Conservation (phyloP, 306 rosid species). For the Medicago arabica region DNA sequence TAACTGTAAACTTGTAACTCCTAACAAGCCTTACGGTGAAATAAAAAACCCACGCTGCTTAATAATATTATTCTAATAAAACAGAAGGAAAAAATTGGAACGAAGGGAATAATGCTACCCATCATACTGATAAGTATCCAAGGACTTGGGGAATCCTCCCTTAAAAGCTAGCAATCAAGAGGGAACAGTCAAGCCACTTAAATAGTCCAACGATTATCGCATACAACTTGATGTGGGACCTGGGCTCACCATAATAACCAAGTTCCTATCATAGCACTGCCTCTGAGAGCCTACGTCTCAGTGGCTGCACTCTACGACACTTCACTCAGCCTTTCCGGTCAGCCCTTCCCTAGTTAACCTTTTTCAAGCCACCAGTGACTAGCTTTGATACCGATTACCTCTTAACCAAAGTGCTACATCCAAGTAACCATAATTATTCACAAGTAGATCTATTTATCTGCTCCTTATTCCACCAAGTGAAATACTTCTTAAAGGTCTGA, state of each 20-base stretch:
- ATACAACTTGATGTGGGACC: neutral
- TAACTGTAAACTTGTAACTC: constrained; percentile 11
- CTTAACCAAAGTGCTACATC: constrained; percentile 29
- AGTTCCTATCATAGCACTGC: neutral
- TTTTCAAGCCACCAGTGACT: too few species aligned
- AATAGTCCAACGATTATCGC: neutral
- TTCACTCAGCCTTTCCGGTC: too few species aligned
- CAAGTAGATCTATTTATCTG: constrained; percentile 18
- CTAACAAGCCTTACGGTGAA: constrained; percentile 5
- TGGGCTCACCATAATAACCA: neutral
- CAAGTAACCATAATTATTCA: constrained; percentile 31
- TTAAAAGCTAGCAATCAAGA: neutral
- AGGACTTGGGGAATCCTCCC: neutral
- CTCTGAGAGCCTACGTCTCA: too few species aligned
- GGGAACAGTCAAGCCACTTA: neutral
- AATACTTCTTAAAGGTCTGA: constrained; percentile 21
- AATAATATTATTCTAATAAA: constrained; percentile 8
- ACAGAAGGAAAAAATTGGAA: constrained; percentile 24
- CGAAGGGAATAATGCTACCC: constrained; percentile 26
- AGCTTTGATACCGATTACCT: neutral
- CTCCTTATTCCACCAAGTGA: constrained; percentile 17
- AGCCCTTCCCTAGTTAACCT: too few species aligned
- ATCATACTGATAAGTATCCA: neutral
- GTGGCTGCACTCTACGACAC: too few species aligned
- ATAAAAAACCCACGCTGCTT: constrained; percentile 20